Base-by-base conservation (phyloP, 1,284 basidiomycete species). In the Moniliella sp. region DNA sequence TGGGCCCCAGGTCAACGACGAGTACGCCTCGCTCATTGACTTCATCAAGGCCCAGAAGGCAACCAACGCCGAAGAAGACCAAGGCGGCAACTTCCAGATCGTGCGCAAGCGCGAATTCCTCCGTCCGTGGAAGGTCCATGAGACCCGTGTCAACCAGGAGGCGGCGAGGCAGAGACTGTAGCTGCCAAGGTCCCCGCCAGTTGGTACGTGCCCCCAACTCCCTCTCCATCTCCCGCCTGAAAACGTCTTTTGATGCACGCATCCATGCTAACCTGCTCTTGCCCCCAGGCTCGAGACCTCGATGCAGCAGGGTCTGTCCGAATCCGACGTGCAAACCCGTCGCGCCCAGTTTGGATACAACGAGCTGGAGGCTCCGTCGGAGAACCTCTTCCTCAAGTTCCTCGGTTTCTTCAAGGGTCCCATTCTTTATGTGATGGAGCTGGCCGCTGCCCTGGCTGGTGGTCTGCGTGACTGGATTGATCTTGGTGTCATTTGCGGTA, bases 301-400 rank as follows among this genome's bases (percentile, higher is more conserved):
- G 40, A 55, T 66, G 43, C 39, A 41, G 19, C 55, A 63, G 37
- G 68, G 68, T 42, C 39, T 70, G 32, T 47, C 51, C 25, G 61
- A 65, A 26, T 32, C 44, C 18, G 67, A 69, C 23, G 55, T 65
- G 23, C 40, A 52, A 17, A 45, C 51, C 35, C 57, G 61, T 25
- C 58, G 61, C 30, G 32, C 37, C 13, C 33, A 48, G 28, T 59
- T 61, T 35, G 61, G 61, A 31, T 58, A 42, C 48, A 63, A 63
- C 48, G 61, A 63, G 56, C 59, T 63, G 31, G 57, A 60, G 43
- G 50, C 42, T 35, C 43, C 48, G 39, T 30, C 36, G 39, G 37
- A 48, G 47, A 70, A 70, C 50, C 61, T 66, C 25, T 45, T 70
- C 42, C 45, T 68, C 57, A 68, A 70, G 45, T 62, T 64, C 36